Evolutionary conservation across 768 basidiomycete genomes (phyloP), one percentile per base, ranked within the genome.

Genomic region (Ramaria rubella): DNA sequence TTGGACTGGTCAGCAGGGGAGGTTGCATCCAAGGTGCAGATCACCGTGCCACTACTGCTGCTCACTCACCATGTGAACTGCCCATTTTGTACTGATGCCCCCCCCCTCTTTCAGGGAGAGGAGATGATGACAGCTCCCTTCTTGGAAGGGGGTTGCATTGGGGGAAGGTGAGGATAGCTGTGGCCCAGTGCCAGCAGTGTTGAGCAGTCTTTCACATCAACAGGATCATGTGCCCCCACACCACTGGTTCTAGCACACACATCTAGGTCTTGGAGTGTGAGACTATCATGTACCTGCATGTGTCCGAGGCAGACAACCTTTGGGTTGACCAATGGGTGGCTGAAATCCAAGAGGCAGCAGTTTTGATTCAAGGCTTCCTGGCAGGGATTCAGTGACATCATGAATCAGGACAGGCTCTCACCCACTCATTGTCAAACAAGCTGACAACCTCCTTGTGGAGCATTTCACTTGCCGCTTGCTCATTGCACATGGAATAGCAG

Each of bases 331-430:
- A 61, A 15, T 58, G 38, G 21, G 53, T 70, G 42, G 69, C 66
- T 0, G 1, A 61, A 11, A 58, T 59, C 1, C 68, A 69, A 49
- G 68, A 68, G 55, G 56, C 57, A 12, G 65, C 67, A 68, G 23
- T 49, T 63, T 11, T 46, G 63, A 0, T 66, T 66, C 45, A 66
- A 66, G 33, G 54, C 62, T n/a, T 66, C 68, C n/a, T 69, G 67
- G 65, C 65, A 67, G 0, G 68, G 67, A 50, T 69, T 67, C 52
- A 60, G 68, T 5, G 58, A 63, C 1, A 67, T 60, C 58, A 19
- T 69, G 12, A 70, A 70, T 45, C 59, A 52, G 14, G 23, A 40
- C 12, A 5, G 42, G 36, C 38, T 45, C 58, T 44, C 44, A 8
- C 15, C 17, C 19, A 9, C 23, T 64, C 42, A 68, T 67, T 2